Evolutionary conservation across 805 yeast species (phyloP), one percentile per base, ranked within the genome.

Genomic region (Saccharomycopsis fermentans): DNA sequence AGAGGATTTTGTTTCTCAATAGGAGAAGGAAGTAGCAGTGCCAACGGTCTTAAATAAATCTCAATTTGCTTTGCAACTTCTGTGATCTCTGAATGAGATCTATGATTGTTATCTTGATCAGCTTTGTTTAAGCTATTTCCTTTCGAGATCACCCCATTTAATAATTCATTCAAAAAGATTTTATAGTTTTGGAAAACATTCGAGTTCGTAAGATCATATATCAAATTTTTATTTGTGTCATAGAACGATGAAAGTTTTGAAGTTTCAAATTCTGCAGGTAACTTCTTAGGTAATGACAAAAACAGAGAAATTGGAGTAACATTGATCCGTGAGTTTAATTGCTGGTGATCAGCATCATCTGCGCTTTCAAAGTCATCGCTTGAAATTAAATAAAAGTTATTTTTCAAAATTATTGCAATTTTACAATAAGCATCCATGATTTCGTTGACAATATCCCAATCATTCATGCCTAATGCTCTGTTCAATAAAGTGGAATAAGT

Each of bases 41-140:
- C 94, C 60, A 92, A 75, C 0, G 97, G 96, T 43, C 75, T 78
- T 58, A 94, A 74, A 62, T 81, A 80, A 12, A 77, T 69, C 1
- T 81, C 80, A 61, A 83, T 90, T 70, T 81, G 87, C 59, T 74
- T 77, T n/a, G 84, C 96, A 69, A 81, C 84, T 55, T 78, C 81
- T 34, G 84, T 76, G 43, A 87, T 85, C 62, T 84, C 91, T 58
- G 76, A 77, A 65, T 85, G 90, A 1, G 95, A 79, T 66, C 96
- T 80, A 66, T 88, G 96, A 54, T 56, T 57, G 26, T 40, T 54
- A 14, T 37, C 47, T 19, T 54, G 58, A n/a, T 56, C 59, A 17
- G 52, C 81, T 79, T 40, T 73, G 80, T 64, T 81, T 86, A 24
- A 83, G 21, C 56, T 86, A 64, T 90, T 96, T 54, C 97, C 98